Evolutionary conservation across 1,284 basidiomycete genomes (phyloP).

Genomic region (Sparassis latifolia): DNA sequence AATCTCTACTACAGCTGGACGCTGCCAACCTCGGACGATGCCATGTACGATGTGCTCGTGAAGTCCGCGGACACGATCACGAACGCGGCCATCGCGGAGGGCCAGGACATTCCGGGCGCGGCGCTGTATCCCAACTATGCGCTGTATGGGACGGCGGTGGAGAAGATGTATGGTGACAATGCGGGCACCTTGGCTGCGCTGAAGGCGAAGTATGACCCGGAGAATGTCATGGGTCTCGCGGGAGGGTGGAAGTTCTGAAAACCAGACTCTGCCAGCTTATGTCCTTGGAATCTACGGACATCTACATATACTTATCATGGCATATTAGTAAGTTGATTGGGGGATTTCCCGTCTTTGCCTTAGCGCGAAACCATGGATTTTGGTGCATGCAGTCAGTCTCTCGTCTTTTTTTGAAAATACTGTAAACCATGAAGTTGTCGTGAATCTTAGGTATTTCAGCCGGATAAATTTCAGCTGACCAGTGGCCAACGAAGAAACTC

Average conservation of each 20-base stretch:
- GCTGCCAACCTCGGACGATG: background rate
- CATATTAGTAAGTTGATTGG: too few species aligned
- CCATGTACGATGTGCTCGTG: constrained; percentile 6
- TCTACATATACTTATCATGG: too few species aligned
- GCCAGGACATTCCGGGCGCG: constrained; percentile 31
- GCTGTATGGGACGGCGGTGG: constrained; percentile 37
- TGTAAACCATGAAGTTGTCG: too few species aligned
- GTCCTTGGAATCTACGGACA: too few species aligned
- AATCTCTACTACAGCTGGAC: constrained; percentile 11
- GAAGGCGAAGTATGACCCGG: constrained; percentile 39
- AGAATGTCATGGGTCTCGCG: constrained; percentile 49
- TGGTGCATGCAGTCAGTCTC: too few species aligned
- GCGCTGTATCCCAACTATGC: constrained; percentile 51
- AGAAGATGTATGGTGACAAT: constrained; percentile 42
- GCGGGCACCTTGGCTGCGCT: constrained; percentile 31
- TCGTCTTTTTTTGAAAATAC: too few species aligned
- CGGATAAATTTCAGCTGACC: too few species aligned
- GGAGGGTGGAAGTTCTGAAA: constrained; percentile 40
- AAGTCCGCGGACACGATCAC: constrained; percentile 19
- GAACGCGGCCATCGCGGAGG: constrained; percentile 32
- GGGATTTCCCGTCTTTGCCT: too few species aligned
- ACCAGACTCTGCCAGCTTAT: too few species aligned
- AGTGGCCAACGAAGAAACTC: too few species aligned
- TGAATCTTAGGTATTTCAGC: too few species aligned
- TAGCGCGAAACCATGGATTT: too few species aligned